Conservation (phyloP, 2,329 filamentous ascomycete species). For the Ceratocystis colombiana region DNA sequence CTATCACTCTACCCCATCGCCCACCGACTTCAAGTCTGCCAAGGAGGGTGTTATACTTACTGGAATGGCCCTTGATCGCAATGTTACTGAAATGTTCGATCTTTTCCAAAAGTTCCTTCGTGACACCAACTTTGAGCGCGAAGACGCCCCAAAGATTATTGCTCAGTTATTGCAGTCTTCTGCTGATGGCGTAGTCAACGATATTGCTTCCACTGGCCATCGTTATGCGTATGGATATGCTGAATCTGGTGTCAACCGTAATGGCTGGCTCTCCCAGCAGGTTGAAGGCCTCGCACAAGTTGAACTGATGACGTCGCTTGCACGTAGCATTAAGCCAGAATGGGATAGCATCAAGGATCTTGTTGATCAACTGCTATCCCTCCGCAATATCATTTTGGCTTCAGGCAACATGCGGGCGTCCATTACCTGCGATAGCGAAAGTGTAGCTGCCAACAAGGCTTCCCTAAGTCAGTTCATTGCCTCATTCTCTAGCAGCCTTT, state of each 20-base stretch:
- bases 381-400: conserved; percentile 67
- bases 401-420: conserved; percentile 63
- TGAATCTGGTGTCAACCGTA: conserved; percentile 64
- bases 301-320: conserved; percentile 69
- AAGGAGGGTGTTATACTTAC: conserved; percentile 75
- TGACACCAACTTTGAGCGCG: conserved; percentile 82
- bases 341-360: conserved; percentile 62
- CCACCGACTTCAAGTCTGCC: conserved; percentile 57
- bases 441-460: conserved; percentile 56
- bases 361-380: conserved; percentile 71
- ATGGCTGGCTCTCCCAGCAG: conserved; percentile 67
- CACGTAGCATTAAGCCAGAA: conserved; percentile 50
- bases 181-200: conserved; percentile 81
- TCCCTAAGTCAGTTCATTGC: conserved; percentile 56
- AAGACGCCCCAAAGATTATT: conserved; percentile 71
- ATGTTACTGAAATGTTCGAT: conserved; percentile 84
- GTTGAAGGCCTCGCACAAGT: conserved; percentile 86
- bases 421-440: conserved; percentile 74
- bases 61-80: conserved; percentile 80
- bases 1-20: conserved; percentile 72
- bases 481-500: conserved; percentile 17
- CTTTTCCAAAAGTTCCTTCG: conserved; percentile 68
- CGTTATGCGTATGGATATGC: conserved; percentile 75
- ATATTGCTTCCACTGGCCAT: conserved; percentile 84
- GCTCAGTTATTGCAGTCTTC: conserved; percentile 77